phyloP scores from a whole-genome alignment of 768 basidiomycete genomes.

The Candolleomyces aberdarensis region DNA sequence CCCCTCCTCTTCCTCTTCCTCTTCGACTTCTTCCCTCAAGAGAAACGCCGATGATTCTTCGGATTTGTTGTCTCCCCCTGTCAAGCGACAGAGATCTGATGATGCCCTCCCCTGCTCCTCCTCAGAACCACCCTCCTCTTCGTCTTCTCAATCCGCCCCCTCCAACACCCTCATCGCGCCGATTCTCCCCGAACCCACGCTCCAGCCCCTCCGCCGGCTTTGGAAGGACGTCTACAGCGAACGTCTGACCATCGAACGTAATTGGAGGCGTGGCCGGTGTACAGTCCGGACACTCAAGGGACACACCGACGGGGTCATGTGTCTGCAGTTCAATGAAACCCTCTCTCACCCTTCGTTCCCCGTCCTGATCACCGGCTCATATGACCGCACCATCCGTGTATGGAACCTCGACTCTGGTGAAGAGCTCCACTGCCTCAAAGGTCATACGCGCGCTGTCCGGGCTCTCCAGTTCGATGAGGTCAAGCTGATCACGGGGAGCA shows the following conservation, averaged over 20 bases:
- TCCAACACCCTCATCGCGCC: conserved; percentile 18
- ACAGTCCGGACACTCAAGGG: conserved; percentile 83
- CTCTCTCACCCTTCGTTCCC: conserved; percentile 83
- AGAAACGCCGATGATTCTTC: conserved; percentile 30
- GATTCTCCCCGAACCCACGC: conserved; percentile 27
- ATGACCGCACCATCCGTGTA: conserved; percentile 89
- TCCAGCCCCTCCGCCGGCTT: conserved; percentile 65
- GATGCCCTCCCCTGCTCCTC: conserved; percentile 8
- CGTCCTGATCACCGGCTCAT: conserved; percentile 95
- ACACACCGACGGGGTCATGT: conserved; percentile 96
- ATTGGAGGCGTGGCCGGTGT: conserved; percentile 94
- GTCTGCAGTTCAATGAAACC: conserved; percentile 89
- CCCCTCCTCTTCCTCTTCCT: conserved; percentile 14
- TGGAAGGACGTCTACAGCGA: conserved; percentile 99
- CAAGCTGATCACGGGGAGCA: conserved; percentile 92
- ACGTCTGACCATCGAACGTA: conserved; percentile 92
- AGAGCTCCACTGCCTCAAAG: conserved; percentile 78
- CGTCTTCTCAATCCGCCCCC: conserved; percentile 11
- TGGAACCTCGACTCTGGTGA: conserved; percentile 96
- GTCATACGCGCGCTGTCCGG: conserved; percentile 90
- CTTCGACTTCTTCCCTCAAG: conserved; percentile 18
- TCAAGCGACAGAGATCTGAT: conserved; percentile 52
- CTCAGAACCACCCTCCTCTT: conserved; percentile 4
- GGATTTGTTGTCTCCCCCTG: conserved; percentile 28
- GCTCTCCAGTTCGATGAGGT: conserved; percentile 94